Evolutionary conservation across 2,329 filamentous ascomycete species (phyloP), one percentile per base, ranked within the genome.

Genomic region (Colletotrichum somersetense): DNA sequence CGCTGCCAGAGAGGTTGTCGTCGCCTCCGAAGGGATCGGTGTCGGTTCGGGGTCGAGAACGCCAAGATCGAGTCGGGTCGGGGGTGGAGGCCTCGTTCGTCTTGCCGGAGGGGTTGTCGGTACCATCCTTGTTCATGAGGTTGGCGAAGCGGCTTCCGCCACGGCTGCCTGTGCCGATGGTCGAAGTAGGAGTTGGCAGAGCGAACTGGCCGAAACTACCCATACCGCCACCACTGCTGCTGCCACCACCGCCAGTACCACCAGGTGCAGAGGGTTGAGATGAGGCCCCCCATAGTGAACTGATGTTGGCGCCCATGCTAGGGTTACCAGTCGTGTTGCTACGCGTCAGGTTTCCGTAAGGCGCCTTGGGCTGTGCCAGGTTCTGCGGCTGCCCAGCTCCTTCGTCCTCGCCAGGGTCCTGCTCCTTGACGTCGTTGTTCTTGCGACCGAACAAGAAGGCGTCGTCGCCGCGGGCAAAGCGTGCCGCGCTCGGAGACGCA

Each of bases 191-290:
- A 40, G 85, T 83, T 3, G 89, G 81, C 64, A 97, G 81, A n/a
- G 93, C 91, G 81, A 98, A 98, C 77, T 91, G 96, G 14, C 96
- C 96, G 82, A 99, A 99, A 30, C 91, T 91, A 44, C 96, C 95
- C 86, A 95, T 93, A 2, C 91, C 89, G 18, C 62, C 58, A 62
- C 57, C 57, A 40, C 57, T 30, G 5, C 42, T n/a, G 14, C 66
- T 52, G 16, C 58, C 66, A 2, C 91, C 89, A 23, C 46, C 58
- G 30, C 38, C 50, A 40, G 18, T 62, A 5, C 38, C 35, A 10
- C 42, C 62, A 7, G 52, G 30, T 10, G 81, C 76, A 23, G 80
- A 55, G 1, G 62, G n/a, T n/a, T 56, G 73, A 18, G 56, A 30
- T 14, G 65, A 62, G n/a, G 62, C 44, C 35, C 83, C 83, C 85